Evolutionary conservation across 2,329 filamentous ascomycete species (phyloP), one percentile per base, ranked within the genome.

Genomic region (Monosporascus ibericus): DNA sequence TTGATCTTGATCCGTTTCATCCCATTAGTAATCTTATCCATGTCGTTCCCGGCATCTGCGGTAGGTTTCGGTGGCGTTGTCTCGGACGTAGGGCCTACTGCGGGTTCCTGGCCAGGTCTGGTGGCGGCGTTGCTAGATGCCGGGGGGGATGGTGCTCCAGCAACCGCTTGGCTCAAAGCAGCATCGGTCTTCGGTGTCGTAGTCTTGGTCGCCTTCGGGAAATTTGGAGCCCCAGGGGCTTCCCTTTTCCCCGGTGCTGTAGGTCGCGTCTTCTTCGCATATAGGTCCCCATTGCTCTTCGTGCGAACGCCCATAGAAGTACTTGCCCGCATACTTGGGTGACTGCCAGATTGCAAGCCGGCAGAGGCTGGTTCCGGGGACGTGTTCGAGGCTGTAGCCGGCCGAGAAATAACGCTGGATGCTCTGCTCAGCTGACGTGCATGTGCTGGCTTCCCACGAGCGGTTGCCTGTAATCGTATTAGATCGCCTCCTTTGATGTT

Each of bases 1-100:
- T 79, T 84, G 60, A 86, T 81, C 63, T 79, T 84, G 53, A 86
- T 80, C 64, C 79, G 83, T 64, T 80, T 84, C 76, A 85, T 79
- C 1, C 79, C 77, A 37, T 71, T 73, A 0, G 81, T 79, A 55
- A 86, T 72, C 48, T 70, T 75, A 50, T 84, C 79, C 37, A 86
- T 63, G 48, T 77, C 77, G 47, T 74, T 69, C 3, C 59, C 61
- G 7, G 63, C 34, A n/a, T 58, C 47, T 25, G 50, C 36, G 22
- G 49, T 34, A 17, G 37, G 4, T 5, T 49, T 30, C 27, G 27
- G 34, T 8, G 53, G 46, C 15, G 55, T 20, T 7, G 46, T 53
- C 25, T 8, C 50, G 9, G 56, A 49, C 30, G 14, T 9, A 17
- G 36, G 22, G 15, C 42, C 38, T 42, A 47, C 17, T 8, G 50